These are phyloP conservation scores for Eruca vesicaria DNA, from an alignment of 441 rosid species.

Conservation along the genomic window DNA sequence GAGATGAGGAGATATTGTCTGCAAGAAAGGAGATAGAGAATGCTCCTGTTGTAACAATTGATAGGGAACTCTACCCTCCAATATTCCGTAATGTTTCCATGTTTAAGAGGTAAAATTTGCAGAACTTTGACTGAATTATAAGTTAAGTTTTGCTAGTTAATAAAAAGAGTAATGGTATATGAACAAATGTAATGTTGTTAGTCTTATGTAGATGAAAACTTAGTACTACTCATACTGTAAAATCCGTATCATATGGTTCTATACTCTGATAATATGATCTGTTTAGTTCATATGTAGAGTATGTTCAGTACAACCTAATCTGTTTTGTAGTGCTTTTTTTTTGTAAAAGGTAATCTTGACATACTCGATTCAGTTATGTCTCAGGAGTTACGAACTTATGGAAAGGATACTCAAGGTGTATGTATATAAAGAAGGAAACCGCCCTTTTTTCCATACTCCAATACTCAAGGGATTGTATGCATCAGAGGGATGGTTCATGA, in stretches of 20 bases:
- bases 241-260: no score
- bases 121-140: neutral
- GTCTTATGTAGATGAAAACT: neutral
- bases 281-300: neutral
- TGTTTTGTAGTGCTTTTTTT: slow-evolving; percentile 6
- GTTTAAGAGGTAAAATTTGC: slow-evolving; percentile 65
- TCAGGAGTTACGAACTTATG: slow-evolving; percentile 81
- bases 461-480: slow-evolving; percentile 77
- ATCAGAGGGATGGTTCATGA: slow-evolving; percentile 88
- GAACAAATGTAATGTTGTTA: neutral
- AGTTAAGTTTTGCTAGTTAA: neutral
- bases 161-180: neutral
- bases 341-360: slow-evolving; percentile 26
- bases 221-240: no score
- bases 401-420: slow-evolving; percentile 58
- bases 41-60: slow-evolving; percentile 45
- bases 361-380: slow-evolving; percentile 28
- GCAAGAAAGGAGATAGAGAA: slow-evolving; percentile 68
- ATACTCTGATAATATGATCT: no score
- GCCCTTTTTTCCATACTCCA: slow-evolving; percentile 66
- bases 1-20: slow-evolving; percentile 68
- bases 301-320: neutral
- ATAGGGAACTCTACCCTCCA: slow-evolving; percentile 76
- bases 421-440: slow-evolving; percentile 60
- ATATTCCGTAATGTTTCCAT: slow-evolving; percentile 79